Base-by-base conservation (phyloP, 2,329 filamentous ascomycete genomes). In the Ilyonectria destructans region DNA sequence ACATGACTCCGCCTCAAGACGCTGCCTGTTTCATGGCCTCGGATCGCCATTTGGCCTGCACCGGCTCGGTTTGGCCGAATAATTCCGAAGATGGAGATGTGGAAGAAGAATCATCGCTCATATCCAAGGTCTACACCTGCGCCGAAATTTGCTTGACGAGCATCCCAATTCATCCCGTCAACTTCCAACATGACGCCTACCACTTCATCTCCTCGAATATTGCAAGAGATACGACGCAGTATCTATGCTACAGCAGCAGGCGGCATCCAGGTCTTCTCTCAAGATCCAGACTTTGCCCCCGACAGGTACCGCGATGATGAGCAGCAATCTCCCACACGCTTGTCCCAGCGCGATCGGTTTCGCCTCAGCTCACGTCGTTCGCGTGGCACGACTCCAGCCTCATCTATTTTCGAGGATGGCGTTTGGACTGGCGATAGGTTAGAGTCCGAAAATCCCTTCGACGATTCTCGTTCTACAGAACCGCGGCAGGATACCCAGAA, bases 241-340 rank as follows among this genome's bases (percentile, higher is more conserved):
- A 5, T 59, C 19, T 51, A 40, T 8, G 26, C 45, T 12, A 45
- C 45, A 8, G 57, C 57, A 40, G 23, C 57, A 40, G 57, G 57
- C 4, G 45, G 57, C 7, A 26, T 59, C 35, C 57, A 59, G 13
- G 45, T 31, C 12, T 40, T 59, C 13, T 59, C 49, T 19, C 57
- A 59, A n/a, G 57, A 59, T 29, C 57, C 57, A 6, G 57, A 51
- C 26, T 59, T n/a, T 59, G 57, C 57, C 1, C 57, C 57, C 21
- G 57, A 59, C 33, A 59, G 57, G 8, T 48, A 48, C 46, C 46
- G 31, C 33, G 33, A 37, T 37, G 57, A 59, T 17, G 29, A 40
- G 45, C 46, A 19, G 13, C 26, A 26, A 26, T 51, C 46, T 19
- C 23, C 31, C n/a, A 59, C 57, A 6, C 57, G 57, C 12, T 19